phyloP scores from a whole-genome alignment of 768 basidiomycete genomes.

The Serendipita sp. region DNA sequence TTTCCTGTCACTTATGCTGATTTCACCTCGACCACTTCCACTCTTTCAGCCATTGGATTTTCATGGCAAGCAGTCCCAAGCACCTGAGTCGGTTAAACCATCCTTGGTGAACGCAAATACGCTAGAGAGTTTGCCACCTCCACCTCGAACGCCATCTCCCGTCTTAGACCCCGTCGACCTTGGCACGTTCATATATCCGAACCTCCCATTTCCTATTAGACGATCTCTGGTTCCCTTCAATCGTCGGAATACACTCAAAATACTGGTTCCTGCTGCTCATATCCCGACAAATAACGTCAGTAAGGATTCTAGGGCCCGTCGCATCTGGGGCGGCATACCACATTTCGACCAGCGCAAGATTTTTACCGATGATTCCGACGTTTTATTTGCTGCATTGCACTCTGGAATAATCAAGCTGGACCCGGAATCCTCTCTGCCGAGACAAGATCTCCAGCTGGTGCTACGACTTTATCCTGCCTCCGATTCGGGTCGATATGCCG shows the following conservation, averaged over 20 bases:
- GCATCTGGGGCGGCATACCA: conserved; percentile 4
- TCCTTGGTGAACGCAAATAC: neutral
- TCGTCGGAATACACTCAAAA: neutral
- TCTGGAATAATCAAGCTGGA: neutral
- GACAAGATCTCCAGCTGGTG: neutral
- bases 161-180: neutral
- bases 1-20: neutral
- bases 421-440: too few relatives aligned
- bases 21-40: neutral
- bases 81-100: neutral
- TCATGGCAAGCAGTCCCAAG: neutral
- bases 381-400: conserved; percentile 11
- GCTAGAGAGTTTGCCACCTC: neutral
- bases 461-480: neutral
- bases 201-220: conserved; percentile 6
- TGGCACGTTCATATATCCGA: conserved; percentile 2
- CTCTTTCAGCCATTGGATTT: neutral
- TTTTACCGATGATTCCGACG: conserved; percentile 11
- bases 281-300: neutral
- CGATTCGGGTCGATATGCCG: neutral
- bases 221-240: neutral
- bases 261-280: neutral
- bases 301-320: neutral
- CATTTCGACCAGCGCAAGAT: neutral
- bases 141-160: conserved; percentile 1